phyloP scores from a whole-genome alignment of 305 asterid genomes.

The Solanum hybrid region DNA sequence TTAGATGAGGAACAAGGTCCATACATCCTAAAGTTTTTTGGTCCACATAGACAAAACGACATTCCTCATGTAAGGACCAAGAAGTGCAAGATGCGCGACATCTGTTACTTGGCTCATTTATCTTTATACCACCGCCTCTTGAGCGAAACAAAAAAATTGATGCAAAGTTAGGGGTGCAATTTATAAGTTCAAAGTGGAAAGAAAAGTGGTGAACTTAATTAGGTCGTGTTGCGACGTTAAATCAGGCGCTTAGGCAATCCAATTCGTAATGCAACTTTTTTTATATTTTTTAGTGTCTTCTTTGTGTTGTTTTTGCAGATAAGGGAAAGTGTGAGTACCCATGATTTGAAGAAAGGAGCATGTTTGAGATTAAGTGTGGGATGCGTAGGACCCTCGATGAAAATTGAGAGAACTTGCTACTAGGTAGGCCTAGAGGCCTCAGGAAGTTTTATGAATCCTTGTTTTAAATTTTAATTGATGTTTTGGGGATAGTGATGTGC shows the following conservation, averaged over 20 bases:
- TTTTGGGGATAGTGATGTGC: not conserved
- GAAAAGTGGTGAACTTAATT: not conserved
- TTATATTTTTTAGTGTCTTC: not conserved
- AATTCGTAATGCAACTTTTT: not conserved
- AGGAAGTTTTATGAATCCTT: not conserved
- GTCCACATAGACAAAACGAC: not conserved
- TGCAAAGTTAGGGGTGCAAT: not conserved
- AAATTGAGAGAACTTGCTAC: not conserved
- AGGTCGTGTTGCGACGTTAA: not conserved
- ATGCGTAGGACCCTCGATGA: not conserved
- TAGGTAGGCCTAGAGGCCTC: not conserved
- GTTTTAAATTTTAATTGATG: too few species aligned
- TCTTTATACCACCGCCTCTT: not conserved
- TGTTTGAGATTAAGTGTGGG: not conserved
- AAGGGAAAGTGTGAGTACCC: not conserved
- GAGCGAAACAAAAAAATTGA: not conserved
- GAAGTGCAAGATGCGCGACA: not conserved
- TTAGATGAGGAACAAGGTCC: not conserved
- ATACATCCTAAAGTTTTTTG: not conserved
- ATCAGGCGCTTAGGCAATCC: too few species aligned
- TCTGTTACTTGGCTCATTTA: not conserved
- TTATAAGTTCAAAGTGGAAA: not conserved
- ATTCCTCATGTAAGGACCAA: not conserved
- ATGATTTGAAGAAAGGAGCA: not conserved
- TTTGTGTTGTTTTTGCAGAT: not conserved